Conservation (phyloP, 1,284 basidiomycete species). For the Paramarasmius palmivorus region DNA sequence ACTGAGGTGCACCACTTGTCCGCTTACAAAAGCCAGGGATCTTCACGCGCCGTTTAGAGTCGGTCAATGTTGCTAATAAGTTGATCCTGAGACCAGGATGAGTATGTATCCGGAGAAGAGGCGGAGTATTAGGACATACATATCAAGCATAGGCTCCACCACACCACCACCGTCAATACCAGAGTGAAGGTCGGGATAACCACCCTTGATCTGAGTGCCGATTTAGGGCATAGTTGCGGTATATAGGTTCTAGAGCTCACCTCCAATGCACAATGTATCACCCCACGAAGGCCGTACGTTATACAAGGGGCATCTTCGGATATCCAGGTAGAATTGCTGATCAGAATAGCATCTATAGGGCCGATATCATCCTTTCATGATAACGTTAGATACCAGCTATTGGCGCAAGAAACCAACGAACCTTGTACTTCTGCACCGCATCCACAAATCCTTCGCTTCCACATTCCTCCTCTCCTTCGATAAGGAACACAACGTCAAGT, state of each 20-base stretch:
- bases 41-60: constrained; percentile 57
- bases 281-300: constrained; percentile 93
- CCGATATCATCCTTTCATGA: constrained; percentile 70
- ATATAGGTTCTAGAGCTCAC: constrained; percentile 33
- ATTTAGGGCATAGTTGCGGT: not conserved
- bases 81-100: constrained; percentile 58
- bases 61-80: constrained; percentile 73
- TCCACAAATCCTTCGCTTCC: constrained; percentile 86
- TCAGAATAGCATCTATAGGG: constrained; percentile 81
- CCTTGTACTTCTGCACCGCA: constrained; percentile 77
- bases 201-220: constrained; percentile 61
- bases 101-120: not conserved
- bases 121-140: constrained; percentile 46
- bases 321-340: constrained; percentile 97
- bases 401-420: constrained; percentile 26
- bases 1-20: constrained; percentile 2
- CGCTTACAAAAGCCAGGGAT: constrained; percentile 85
- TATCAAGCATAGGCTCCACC: constrained; percentile 90
- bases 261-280: constrained; percentile 81
- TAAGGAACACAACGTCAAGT: constrained; percentile 86
- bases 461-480: constrained; percentile 96
- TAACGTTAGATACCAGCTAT: too few species aligned
- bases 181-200: constrained; percentile 80
- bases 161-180: constrained; percentile 92
- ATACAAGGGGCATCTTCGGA: constrained; percentile 93